These are phyloP conservation scores for Saccharomyces hybrid DNA, from an alignment of 1,139 yeast genomes.

Conservation along the genomic window DNA sequence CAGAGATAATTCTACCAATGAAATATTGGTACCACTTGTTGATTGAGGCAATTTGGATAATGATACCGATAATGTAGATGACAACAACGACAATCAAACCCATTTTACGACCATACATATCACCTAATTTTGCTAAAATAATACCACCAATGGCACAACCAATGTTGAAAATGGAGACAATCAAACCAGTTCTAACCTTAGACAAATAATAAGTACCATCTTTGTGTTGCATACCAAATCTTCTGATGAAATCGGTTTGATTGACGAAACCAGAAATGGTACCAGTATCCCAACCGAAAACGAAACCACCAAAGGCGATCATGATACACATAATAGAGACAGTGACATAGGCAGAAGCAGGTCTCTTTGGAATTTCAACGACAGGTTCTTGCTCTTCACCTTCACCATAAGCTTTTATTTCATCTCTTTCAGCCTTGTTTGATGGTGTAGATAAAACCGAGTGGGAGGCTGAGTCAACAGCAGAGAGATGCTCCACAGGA, in stretches of 20 bases:
- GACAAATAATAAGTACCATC: conserved; percentile 36
- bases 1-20: conserved; percentile 58
- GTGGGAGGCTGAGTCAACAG: conserved; percentile 5
- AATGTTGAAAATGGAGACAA: conserved; percentile 5
- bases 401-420: conserved; percentile 8
- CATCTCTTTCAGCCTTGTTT: conserved; percentile 12
- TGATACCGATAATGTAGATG: conserved; percentile 54
- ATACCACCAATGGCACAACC: conserved; percentile 6
- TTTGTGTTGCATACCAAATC: conserved; percentile 40
- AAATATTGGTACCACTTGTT: conserved; percentile 45
- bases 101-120: conserved; percentile 54
- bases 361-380: conserved; percentile 21
- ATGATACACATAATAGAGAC: conserved; percentile 35
- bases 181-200: conserved; percentile 23
- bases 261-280: conserved; percentile 67
- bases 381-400: conserved; percentile 1
- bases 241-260: conserved; percentile 49
- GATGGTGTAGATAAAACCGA: conserved; percentile 10
- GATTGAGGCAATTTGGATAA: conserved; percentile 54
- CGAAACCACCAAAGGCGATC: conserved; percentile 59
- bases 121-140: conserved; percentile 39
- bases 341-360: conserved; percentile 26
- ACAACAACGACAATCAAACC: conserved; percentile 49
- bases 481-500: conserved; percentile 4
- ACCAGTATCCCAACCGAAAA: conserved; percentile 70